Evolutionary conservation across 2,329 filamentous ascomycete species (phyloP).

Genomic region (Aspergillus sp.): DNA sequence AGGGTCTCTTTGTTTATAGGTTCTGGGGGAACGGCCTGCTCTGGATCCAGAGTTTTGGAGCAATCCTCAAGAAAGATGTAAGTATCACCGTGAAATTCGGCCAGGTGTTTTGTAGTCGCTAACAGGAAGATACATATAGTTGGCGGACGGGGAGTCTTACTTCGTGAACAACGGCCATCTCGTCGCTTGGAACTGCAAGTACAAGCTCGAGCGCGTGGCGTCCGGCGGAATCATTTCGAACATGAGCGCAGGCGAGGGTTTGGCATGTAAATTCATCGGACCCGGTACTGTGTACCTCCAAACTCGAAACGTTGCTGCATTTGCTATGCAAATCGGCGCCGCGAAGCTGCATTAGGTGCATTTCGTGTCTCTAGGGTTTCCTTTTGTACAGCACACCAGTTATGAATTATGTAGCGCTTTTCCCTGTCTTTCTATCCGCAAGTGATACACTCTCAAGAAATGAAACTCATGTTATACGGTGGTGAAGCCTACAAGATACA

Average conservation of each 20-base stretch:
- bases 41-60: conserved; percentile 92
- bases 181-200: conserved; percentile 96
- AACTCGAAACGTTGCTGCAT: conserved; percentile 76
- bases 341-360: background rate
- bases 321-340: background rate
- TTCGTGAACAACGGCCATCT: conserved; percentile 92
- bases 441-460: too few relatives aligned
- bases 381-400: background rate
- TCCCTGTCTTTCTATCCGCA: background rate
- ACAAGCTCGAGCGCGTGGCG: conserved; percentile 84
- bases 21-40: conserved; percentile 79
- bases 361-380: background rate
- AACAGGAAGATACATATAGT: too few relatives aligned
- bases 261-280: conserved; percentile 91
- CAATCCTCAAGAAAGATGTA: conserved; percentile 92
- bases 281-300: conserved; percentile 92
- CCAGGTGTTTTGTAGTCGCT: too few relatives aligned
- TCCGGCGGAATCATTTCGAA: conserved; percentile 93
- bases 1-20: conserved; percentile 89
- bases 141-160: conserved; percentile 80
- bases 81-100: conserved; percentile 48
- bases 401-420: too few relatives aligned
- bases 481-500: too few relatives aligned
- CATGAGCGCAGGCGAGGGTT: conserved; percentile 77
- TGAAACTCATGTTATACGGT: too few relatives aligned